phyloP scores from a whole-genome alignment of 2,329 filamentous ascomycete genomes.

The Colletotrichum incanum region DNA sequence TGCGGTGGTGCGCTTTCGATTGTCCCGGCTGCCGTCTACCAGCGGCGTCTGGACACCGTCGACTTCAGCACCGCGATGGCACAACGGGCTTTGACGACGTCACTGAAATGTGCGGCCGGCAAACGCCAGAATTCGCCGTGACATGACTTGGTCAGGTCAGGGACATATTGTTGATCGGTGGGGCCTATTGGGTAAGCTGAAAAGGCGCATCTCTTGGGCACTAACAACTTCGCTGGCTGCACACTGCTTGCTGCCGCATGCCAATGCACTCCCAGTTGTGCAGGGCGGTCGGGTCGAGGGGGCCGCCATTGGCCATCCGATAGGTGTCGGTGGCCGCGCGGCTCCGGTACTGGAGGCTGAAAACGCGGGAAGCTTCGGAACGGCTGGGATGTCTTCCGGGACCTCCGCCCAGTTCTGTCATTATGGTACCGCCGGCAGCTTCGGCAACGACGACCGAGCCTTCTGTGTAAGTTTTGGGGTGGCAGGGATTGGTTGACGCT shows the following conservation, averaged over 20 bases:
- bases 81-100: too few relatives aligned
- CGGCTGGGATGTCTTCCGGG: slow-evolving; percentile 18
- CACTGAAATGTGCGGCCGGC: background rate
- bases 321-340: slow-evolving; percentile 29
- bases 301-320: slow-evolving; percentile 10
- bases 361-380: slow-evolving; percentile 27
- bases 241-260: background rate
- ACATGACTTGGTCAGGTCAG: too few relatives aligned
- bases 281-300: slow-evolving; percentile 17
- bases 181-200: background rate
- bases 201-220: background rate
- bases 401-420: slow-evolving; percentile 3
- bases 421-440: slow-evolving; percentile 2
- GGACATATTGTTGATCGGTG: background rate
- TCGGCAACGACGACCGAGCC: background rate
- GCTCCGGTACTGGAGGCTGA: slow-evolving; percentile 26
- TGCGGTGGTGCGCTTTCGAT: background rate
- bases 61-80: too few relatives aligned
- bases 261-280: background rate
- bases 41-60: too few relatives aligned
- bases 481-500: background rate
- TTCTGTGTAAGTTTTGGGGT: background rate
- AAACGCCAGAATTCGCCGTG: background rate
- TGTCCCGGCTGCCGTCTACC: too few relatives aligned
- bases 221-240: background rate